Evolutionary conservation across 257 asterid species (phyloP).

Genomic region (Euphrasia confusa): DNA sequence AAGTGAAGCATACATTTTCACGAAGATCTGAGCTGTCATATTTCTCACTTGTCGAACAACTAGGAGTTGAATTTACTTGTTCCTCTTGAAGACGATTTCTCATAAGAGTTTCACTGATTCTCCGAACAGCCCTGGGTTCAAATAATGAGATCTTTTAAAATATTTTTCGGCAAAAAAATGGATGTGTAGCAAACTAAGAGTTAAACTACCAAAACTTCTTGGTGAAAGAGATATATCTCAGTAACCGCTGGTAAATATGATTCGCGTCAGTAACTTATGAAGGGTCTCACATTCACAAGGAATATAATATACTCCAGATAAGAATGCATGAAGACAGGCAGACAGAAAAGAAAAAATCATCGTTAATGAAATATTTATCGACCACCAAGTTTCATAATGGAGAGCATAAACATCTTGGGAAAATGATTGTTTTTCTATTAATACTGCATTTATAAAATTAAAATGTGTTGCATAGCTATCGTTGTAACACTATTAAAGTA

Average conservation of each 20-base stretch:
- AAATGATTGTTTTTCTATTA: neutral
- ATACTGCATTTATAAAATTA: neutral
- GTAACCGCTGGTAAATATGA: slow-evolving; percentile 13
- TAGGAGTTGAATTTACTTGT: slow-evolving; percentile 39
- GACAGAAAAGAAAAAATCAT: neutral
- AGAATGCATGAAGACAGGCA: slow-evolving; percentile 6
- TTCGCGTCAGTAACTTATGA: slow-evolving; percentile 4
- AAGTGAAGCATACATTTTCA: slow-evolving; percentile 48
- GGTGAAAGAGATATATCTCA: neutral
- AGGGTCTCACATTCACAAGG: neutral
- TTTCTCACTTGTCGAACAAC: slow-evolving; percentile 52
- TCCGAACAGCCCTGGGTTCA: slow-evolving; percentile 73
- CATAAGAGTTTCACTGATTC: slow-evolving; percentile 66
- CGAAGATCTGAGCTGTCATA: slow-evolving; percentile 50
- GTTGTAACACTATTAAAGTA: neutral
- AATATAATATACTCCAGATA: neutral
- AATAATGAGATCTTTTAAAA: slow-evolving; percentile 27
- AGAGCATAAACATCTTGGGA: neutral
- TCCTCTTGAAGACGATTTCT: slow-evolving; percentile 50
- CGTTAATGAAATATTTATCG: too few relatives aligned
- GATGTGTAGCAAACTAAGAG: slow-evolving; percentile 18
- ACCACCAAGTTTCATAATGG: neutral
- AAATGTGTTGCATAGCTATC: neutral
- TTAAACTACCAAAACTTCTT: slow-evolving; percentile 16
- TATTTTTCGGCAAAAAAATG: slow-evolving; percentile 17